Base-by-base conservation (phyloP, 768 basidiomycete genomes). In the Tylopilus sp. region DNA sequence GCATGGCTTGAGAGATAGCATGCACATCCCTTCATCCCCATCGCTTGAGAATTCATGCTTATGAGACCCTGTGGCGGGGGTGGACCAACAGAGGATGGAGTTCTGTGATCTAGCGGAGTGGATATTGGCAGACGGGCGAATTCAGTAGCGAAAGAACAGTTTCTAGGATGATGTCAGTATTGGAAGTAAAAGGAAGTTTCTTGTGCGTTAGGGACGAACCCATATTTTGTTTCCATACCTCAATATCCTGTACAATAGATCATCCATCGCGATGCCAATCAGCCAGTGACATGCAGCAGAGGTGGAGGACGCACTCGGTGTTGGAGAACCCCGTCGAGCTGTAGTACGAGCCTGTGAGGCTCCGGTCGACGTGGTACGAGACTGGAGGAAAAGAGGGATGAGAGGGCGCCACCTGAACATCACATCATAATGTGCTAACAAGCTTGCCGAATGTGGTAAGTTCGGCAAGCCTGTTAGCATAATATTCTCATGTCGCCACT, bases 181-280 rank as follows among this genome's bases (percentile, higher is more conserved):
- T 49, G 40, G n/a, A 44, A 56, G 44, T 31, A 48, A 44, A 25
- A 52, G 60, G n/a, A n/a, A n/a, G 72, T 63, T 56, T 92, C 90
- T 39, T 71, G 71, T 2, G 74, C 71, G 38, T 77, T 78, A 15
- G 90, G 90, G n/a, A 88, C 67, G 65, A 89, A 93, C 2, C 91
- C 90, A 59, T 69, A 83, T 64, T 86, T 90, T 23, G 78, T 68
- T 66, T 93, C 90, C 49, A 73, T 64, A 91, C 76, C 71, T 92
- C 91, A 15, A 93, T 75, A 67, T 92, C 90, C 87, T 90, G 55
- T 50, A 20, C 7, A 28, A 40, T 28, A 1, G 13, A 26, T 13
- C 11, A 26, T 5, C 3, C 6, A 28, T 3, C 8, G 7, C 26
- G 26, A n/a, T n/a, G 26, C 6, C 9, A 17, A 5, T 70, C 20